Evolutionary conservation across 805 yeast species (phyloP), one percentile per base, ranked within the genome.

Genomic region (Komagataella pastoris): DNA sequence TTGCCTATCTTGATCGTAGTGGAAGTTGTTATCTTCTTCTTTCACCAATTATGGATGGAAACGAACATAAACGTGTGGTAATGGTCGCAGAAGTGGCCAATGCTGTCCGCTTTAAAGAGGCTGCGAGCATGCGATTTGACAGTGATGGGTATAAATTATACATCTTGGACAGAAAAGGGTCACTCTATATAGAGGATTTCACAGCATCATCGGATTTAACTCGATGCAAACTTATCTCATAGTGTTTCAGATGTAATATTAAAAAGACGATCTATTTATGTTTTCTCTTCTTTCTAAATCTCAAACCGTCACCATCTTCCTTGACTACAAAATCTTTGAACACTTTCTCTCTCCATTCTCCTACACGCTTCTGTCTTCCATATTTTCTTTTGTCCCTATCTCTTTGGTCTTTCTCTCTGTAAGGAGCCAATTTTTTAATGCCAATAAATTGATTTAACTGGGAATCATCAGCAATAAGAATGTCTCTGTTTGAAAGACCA

Each of bases 371-470:
- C 70, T 82, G 80, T 74, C 91, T 93, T 44, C 89, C 80, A 53
- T 77, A 85, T 69, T 88, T 87, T 63, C 95, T 76, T 67, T 80
- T 85, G 65, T 93, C 99, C 62, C 83, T 88, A 57, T 73, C 67
- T 56, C 81, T 74, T 56, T 75, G 73, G 54, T 86, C 95, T 56
- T 77, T 77, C 21, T 88, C 80, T 64, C 97, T 80, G 65, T 87
- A 93, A 24, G 98, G 91, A 0, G 98, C 97, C 57, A 93, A 81
- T 66, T 90, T 90, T 72, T 91, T 91, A 59, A 93, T 70, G 19
- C 97, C 93, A 53, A 89, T 83, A 60, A 75, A 89, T 52, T 82
- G 84, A 66, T 93, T 93, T 65, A 93, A 73, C 49, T 84, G 85
- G 54, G 76, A 74, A 64, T 93, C 99, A 61, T 87, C 91, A 12